Conservation (phyloP, 805 yeast species). For the Candida rishiriensis region DNA sequence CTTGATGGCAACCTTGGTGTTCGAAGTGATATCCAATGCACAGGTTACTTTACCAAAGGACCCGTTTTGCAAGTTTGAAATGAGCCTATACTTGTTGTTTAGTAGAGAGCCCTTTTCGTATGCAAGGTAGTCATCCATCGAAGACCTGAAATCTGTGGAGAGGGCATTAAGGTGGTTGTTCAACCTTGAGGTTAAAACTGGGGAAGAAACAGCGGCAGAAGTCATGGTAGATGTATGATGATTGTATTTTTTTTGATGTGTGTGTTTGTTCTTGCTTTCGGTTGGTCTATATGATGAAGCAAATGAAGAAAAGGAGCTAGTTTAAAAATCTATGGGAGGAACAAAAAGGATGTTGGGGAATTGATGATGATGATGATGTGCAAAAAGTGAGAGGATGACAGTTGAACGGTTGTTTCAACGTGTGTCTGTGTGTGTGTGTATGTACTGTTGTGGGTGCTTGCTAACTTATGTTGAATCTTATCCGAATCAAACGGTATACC, state of each 20-base stretch:
- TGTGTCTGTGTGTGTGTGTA: no score
- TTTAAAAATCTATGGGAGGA: not conserved
- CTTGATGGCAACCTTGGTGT: slow-evolving; percentile 47
- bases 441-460: no score
- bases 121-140: slow-evolving; percentile 35
- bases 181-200: slow-evolving; percentile 13
- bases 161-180: slow-evolving; percentile 13
- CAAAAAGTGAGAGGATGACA: not conserved
- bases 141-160: slow-evolving; percentile 21
- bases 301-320: not conserved
- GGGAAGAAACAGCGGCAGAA: slow-evolving; percentile 9
- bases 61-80: slow-evolving; percentile 48
- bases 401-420: no score
- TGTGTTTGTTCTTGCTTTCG: no score
- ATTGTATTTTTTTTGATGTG: no score
- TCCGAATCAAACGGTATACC: no score
- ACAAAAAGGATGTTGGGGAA: not conserved
- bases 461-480: no score
- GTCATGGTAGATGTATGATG: not conserved
- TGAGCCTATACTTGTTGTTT: slow-evolving; percentile 37
- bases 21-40: slow-evolving; percentile 37
- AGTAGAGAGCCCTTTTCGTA: slow-evolving; percentile 38
- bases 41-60: slow-evolving; percentile 59
- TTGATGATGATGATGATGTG: no score
- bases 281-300: no score